phyloP scores from a whole-genome alignment of 768 basidiomycete genomes.

The Myochromella boudieri region DNA sequence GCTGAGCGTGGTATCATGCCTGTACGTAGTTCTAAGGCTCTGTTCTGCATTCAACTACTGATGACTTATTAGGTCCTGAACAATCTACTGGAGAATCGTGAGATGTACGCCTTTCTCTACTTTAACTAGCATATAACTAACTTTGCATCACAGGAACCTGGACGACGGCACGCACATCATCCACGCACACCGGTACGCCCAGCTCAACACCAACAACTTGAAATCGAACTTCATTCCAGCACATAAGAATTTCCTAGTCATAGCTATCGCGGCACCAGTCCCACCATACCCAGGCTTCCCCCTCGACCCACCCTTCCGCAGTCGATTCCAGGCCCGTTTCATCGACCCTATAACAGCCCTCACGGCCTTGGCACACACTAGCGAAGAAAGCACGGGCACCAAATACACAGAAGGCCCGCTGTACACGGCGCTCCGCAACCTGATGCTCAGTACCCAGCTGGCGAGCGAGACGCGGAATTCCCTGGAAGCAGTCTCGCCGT shows the following conservation, averaged over 20 bases:
- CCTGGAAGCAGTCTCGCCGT: constrained; percentile 52
- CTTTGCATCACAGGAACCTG: constrained; percentile 45
- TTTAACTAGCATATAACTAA: not conserved
- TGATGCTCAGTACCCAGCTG: constrained; percentile 62
- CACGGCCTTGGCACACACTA: constrained; percentile 33
- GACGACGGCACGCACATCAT: constrained; percentile 73
- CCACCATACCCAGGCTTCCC: constrained; percentile 68
- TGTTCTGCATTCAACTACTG: no score
- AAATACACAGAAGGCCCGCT: constrained; percentile 22
- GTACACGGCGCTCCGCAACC: constrained; percentile 46
- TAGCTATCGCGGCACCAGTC: constrained; percentile 69
- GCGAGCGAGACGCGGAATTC: constrained; percentile 58
- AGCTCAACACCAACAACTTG: constrained; percentile 40
- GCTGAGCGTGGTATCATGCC: constrained; percentile 75
- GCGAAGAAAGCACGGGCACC: constrained; percentile 2
- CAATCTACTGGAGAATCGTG: constrained; percentile 69
- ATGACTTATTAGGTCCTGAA: constrained; percentile 46
- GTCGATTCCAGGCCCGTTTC: constrained; percentile 69
- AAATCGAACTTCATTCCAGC: constrained; percentile 59
- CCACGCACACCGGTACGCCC: constrained; percentile 57
- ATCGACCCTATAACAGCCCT: constrained; percentile 58
- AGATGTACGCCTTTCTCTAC: constrained; percentile 43
- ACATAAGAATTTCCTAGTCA: constrained; percentile 65
- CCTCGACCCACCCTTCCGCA: constrained; percentile 66
- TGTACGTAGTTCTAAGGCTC: constrained; percentile 42